These are phyloP conservation scores for Fusarium robinianum DNA, from an alignment of 2,329 filamentous ascomycete genomes.

Conservation along the genomic window DNA sequence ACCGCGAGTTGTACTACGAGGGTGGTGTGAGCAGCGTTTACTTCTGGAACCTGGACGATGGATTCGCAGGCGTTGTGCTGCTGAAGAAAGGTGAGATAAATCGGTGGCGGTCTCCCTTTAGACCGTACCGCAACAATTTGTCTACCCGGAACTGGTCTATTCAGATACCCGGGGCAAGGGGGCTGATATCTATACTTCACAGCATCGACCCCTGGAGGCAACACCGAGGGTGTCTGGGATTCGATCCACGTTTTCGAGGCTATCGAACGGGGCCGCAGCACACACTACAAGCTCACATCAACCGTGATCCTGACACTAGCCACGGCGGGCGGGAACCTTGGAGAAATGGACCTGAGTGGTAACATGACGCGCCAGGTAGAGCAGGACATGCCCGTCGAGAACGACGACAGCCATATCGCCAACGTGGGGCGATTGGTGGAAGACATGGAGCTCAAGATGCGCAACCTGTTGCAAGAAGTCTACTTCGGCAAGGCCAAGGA, in stretches of 20 bases:
- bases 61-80: slow-evolving; percentile 93
- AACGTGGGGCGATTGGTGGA: slow-evolving; percentile 95
- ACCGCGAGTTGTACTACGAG: slow-evolving; percentile 95
- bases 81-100: slow-evolving; percentile 82
- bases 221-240: slow-evolving; percentile 86
- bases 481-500: slow-evolving; percentile 99
- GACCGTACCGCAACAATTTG: too few species aligned
- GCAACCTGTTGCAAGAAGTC: slow-evolving; percentile 95
- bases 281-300: slow-evolving; percentile 96
- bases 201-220: slow-evolving; percentile 69
- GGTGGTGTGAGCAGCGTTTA: slow-evolving; percentile 96
- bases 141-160: too few species aligned
- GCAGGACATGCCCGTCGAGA: slow-evolving; percentile 85
- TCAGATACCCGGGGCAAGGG: too few species aligned
- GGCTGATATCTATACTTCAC: slow-evolving; percentile 2
- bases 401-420: slow-evolving; percentile 89
- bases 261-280: slow-evolving; percentile 85
- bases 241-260: slow-evolving; percentile 99
- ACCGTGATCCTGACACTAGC: slow-evolving; percentile 93
- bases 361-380: slow-evolving; percentile 99
- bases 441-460: slow-evolving; percentile 99
- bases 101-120: background rate
- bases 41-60: slow-evolving; percentile 97
- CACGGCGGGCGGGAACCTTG: slow-evolving; percentile 62
- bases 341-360: slow-evolving; percentile 88